Evolutionary conservation across 495 filamentous ascomycete genomes (phyloP), one percentile per base, ranked within the genome.

Genomic region (Daldinia concentrica): DNA sequence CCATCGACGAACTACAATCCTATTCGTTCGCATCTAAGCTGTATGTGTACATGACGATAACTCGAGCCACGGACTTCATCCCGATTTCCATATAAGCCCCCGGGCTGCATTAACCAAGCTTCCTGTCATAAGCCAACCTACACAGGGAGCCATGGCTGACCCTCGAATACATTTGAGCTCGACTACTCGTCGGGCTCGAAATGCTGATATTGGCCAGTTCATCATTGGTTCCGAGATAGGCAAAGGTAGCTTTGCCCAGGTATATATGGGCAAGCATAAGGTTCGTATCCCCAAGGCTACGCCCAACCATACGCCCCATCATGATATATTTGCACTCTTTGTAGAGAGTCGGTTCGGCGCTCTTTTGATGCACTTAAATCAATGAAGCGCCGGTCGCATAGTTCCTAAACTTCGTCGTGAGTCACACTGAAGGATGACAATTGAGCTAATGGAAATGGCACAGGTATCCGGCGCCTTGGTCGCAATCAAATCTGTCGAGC

Each of bases 401-500:
- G 17, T 37, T 57, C 50, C 41, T 41, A 24, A 37, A 32, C 24
- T 52, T 26, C 15, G 39, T 51, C 27, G 27, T 62, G 56, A 65
- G 48, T 61, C 70, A 62, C n/a, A 74, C 51, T 9, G 11, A 29
- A 48, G 19, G 36, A 19, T 54, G 12, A 8, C 51, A 73, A 27
- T 50, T 32, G 43, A 48, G 80, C 88, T 89, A 77, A 89, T 77
- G 54, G 55, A 26, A 36, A 43, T 56, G 39, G 41, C 54, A 17
- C 68, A 89, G 88, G 81, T 82, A 78, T 90, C 80, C 77, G 87
- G 79, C 81, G 89, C 84, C 79, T 83, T 88, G 51, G 96, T 97
- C 24, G 95, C 95, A 58, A 93, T 99, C 86, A 99, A 99, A 79
- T 96, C 94, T 24, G 95, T 99, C 76, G 91, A 96, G 74, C 86